Conservation (phyloP, 2,329 filamentous ascomycete genomes). For the Graphilbum fragrans region DNA sequence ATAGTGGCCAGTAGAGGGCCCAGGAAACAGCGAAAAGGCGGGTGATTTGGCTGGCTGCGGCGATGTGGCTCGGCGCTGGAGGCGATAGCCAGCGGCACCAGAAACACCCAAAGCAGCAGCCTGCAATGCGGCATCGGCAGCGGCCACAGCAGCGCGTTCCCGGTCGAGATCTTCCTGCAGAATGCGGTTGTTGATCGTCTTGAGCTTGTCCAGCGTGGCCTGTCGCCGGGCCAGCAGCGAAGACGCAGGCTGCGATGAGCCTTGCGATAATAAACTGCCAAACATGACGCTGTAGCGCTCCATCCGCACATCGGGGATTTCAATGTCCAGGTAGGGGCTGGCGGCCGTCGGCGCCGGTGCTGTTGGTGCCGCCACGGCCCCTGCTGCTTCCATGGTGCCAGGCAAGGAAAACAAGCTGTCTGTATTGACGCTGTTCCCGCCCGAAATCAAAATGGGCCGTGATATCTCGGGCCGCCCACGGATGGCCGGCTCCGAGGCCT, state of each 20-base stretch:
- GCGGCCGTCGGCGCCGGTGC: neutral
- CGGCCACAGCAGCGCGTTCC: slow-evolving; percentile 1
- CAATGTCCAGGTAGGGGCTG: slow-evolving; percentile 50
- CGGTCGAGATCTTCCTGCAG: slow-evolving; percentile 19
- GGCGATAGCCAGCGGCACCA: neutral
- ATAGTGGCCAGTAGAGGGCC: slow-evolving; percentile 15
- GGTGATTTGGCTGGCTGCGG: slow-evolving; percentile 34
- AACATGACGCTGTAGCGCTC: slow-evolving; percentile 96
- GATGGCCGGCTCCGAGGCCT: slow-evolving; percentile 10
- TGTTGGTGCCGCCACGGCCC: slow-evolving; percentile 1
- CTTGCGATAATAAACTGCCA: slow-evolving; percentile 49
- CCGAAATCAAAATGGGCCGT: neutral
- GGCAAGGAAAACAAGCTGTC: neutral
- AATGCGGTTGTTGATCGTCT: slow-evolving; percentile 35
- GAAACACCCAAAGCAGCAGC: too few species aligned
- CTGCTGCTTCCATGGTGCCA: neutral
- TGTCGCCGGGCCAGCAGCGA: slow-evolving; percentile 44
- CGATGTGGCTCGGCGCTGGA: slow-evolving; percentile 33
- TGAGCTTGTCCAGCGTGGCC: slow-evolving; percentile 45
- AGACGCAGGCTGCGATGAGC: slow-evolving; percentile 15
- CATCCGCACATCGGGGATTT: slow-evolving; percentile 69
- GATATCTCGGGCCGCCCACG: slow-evolving; percentile 1
- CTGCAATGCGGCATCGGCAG: neutral
- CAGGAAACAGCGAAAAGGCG: slow-evolving; percentile 31
- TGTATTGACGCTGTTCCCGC: neutral